These are phyloP conservation scores for Penicillium herquei DNA, from an alignment of 495 filamentous ascomycete genomes.

Conservation along the genomic window DNA sequence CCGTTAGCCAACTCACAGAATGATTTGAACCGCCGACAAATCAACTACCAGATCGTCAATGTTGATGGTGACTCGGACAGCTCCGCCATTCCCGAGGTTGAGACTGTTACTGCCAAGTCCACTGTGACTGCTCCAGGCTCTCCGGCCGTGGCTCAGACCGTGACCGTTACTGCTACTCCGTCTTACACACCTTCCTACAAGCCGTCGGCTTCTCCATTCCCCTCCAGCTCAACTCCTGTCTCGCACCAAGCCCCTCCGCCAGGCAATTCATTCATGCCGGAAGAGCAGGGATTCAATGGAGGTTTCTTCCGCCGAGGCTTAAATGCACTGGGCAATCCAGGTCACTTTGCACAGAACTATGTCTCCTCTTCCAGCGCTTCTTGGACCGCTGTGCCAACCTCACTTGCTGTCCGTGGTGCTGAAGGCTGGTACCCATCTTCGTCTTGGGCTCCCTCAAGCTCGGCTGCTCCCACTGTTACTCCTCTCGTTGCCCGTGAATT, in stretches of 20 bases:
- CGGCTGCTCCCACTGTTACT: background rate
- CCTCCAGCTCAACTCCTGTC: conserved; percentile 16
- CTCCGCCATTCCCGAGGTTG: conserved; percentile 19
- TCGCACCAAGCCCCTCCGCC: conserved; percentile 11
- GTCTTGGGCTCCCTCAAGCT: background rate
- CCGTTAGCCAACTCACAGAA: conserved; percentile 31
- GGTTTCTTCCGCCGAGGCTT: conserved; percentile 23
- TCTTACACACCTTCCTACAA: conserved; percentile 5
- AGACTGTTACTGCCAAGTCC: conserved; percentile 33
- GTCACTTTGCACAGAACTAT: conserved; percentile 18
- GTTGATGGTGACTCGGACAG: conserved; percentile 38
- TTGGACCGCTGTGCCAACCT: background rate
- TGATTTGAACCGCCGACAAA: conserved; percentile 30
- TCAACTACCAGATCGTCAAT: conserved; percentile 48
- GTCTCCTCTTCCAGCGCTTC: conserved; percentile 8
- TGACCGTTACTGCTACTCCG: conserved; percentile 34
- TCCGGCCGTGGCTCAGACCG: conserved; percentile 22
- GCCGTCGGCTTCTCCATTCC: conserved; percentile 13
- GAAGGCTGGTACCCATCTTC: conserved; percentile 6
- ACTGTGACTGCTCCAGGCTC: conserved; percentile 17
- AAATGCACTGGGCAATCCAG: conserved; percentile 21
- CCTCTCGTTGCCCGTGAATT: conserved; percentile 11
- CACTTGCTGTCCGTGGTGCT: conserved; percentile 14
- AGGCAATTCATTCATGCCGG: conserved; percentile 16
- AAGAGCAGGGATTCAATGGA: background rate